Base-by-base conservation (phyloP, 164 flowering plant species). In the Vitis rupestris region DNA sequence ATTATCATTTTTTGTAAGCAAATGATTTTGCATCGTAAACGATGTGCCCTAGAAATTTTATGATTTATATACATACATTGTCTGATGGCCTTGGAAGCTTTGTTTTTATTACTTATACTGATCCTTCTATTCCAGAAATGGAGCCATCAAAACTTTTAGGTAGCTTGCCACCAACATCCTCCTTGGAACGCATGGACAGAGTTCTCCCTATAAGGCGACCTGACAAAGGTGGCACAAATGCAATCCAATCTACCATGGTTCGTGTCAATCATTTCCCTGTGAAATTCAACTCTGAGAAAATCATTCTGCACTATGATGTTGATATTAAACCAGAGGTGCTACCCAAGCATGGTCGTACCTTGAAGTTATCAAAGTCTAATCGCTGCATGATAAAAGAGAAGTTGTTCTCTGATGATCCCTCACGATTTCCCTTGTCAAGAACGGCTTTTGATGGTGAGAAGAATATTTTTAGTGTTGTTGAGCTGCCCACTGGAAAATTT, bases 361-460 rank as follows among this genome's bases (percentile, higher is more conserved):
- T 51, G 6, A 64, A 59, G 72, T 53, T 83, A 11, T 64, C 78
- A 4, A 83, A 79, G 56, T 50, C 70, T 1, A 73, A 67, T 15
- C 50, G 72, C 49, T 44, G 60, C 6, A 11, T 50, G 53, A 75
- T 81, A 57, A 74, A 60, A 52, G 50, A 75, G 50, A 63, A 79
- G 65, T 53, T 81, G 49, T 76, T 66, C n/a, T 61, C 73, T 4
- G 63, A 73, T 13, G 16, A 59, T 12, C 66, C 68, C 1, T 47
- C 9, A 10, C 23, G 12, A 1, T 73, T 73, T 62, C 76, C 82
- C 16, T 19, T 59, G 63, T 58, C 66, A 1, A 66, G n/a, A 52
- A 76, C 74, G 30, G 86, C 76, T 15, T 84, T 74, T 70, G 89
- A 87, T 70, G 85, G 85, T 37, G 78, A 79, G 69, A 85, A 77